These are phyloP conservation scores for Calonectria pteridis DNA, from an alignment of 2,329 filamentous ascomycete species.

Conservation along the genomic window DNA sequence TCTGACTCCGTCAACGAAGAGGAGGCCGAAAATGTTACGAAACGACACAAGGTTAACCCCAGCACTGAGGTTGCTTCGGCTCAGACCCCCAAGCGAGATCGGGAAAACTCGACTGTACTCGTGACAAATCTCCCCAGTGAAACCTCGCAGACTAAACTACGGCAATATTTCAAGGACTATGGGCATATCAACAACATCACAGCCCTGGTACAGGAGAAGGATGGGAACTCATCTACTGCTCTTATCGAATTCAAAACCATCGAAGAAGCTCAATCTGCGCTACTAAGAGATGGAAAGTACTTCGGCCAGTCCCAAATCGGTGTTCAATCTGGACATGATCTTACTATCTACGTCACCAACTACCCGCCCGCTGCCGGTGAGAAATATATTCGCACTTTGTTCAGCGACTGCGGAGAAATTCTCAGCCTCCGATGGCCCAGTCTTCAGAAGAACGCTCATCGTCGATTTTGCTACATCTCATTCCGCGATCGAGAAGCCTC, in stretches of 20 bases:
- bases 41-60: conserved; percentile 72
- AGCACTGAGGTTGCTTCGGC: conserved; percentile 37
- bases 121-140: conserved; percentile 81
- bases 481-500: conserved; percentile 80
- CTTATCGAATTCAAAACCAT: conserved; percentile 86
- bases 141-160: conserved; percentile 78
- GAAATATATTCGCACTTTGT: conserved; percentile 74
- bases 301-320: conserved; percentile 80
- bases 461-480: conserved; percentile 97
- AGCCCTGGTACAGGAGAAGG: conserved; percentile 70
- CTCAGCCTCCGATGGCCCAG: conserved; percentile 91
- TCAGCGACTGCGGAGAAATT: conserved; percentile 83
- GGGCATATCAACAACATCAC: conserved; percentile 85
- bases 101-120: conserved; percentile 89
- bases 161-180: conserved; percentile 92
- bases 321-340: conserved; percentile 79
- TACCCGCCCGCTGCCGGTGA: conserved; percentile 85
- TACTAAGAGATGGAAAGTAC: conserved; percentile 84
- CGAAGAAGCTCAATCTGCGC: conserved; percentile 85
- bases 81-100: conserved; percentile 77
- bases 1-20: conserved; percentile 59
- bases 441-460: conserved; percentile 87
- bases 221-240: conserved; percentile 74
- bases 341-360: conserved; percentile 92
- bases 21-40: conserved; percentile 64